These are phyloP conservation scores for Lachnellula arida DNA, from an alignment of 2,329 filamentous ascomycete genomes.

Conservation along the genomic window DNA sequence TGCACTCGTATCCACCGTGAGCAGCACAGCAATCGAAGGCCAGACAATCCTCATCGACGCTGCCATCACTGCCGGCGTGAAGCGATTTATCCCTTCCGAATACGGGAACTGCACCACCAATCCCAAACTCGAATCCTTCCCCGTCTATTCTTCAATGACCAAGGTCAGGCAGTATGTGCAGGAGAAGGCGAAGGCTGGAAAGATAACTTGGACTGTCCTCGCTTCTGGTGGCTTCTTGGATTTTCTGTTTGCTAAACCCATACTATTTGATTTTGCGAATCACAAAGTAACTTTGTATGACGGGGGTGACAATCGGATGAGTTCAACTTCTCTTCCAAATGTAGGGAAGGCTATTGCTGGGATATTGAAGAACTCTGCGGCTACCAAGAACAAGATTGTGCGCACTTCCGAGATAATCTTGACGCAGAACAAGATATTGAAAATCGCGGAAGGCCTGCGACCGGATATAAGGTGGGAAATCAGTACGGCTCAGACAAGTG, in stretches of 20 bases:
- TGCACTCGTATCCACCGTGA: conserved; percentile 21
- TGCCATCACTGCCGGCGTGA: conserved; percentile 53
- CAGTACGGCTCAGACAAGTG: conserved; percentile 12
- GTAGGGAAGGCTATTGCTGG: conserved; percentile 33
- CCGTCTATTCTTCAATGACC: conserved; percentile 13
- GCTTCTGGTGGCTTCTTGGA: conserved; percentile 54
- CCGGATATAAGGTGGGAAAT: conserved; percentile 24
- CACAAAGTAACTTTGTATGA: conserved; percentile 41
- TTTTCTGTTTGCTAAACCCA: conserved; percentile 40
- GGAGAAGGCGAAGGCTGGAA: conserved; percentile 18
- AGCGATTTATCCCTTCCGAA: conserved; percentile 56
- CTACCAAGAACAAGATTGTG: conserved; percentile 19
- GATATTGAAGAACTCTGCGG: conserved; percentile 33
- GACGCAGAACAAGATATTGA: conserved; percentile 18
- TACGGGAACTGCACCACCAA: conserved; percentile 37
- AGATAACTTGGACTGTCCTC: conserved; percentile 50
- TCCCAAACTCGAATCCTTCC: conserved; percentile 11
- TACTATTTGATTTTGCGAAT: conserved; percentile 41
- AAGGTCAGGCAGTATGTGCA: conserved; percentile 18
- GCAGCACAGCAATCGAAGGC: conserved; percentile 7
- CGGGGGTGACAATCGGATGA: conserved; percentile 40
- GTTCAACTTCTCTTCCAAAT: conserved; percentile 25
- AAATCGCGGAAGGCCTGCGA: conserved; percentile 9
- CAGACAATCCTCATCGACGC: conserved; percentile 48
- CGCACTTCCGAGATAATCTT: conserved; percentile 15